A percentile compares a stretch with the other conserved stretches of the same genome.
Evolutionary conservation across 805 yeast genomes (phyloP).

Genomic region (Deakozyma indianensis): DNA sequence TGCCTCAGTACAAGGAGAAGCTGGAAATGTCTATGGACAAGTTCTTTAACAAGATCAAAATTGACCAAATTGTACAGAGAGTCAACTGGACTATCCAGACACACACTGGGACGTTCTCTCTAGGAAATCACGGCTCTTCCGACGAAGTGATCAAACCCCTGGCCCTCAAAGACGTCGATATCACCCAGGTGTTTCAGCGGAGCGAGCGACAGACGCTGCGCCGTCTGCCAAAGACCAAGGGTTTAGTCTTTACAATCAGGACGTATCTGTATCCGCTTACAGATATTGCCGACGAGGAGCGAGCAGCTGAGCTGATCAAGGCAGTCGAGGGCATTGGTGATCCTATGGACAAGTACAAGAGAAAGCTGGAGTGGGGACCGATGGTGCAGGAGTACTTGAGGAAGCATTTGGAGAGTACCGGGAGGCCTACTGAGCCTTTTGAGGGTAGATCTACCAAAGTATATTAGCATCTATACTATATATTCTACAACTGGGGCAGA

Average conservation of each 20-base stretch:
- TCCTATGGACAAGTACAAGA: neutral
- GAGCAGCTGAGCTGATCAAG: slow-evolving; percentile 37
- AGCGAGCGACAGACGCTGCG: slow-evolving; percentile 46
- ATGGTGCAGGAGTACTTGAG: neutral
- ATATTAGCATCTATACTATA: too few relatives aligned
- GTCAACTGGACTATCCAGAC: slow-evolving; percentile 61
- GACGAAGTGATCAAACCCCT: slow-evolving; percentile 15
- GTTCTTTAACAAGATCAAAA: slow-evolving; percentile 43
- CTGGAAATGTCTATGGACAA: slow-evolving; percentile 50
- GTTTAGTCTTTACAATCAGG: slow-evolving; percentile 37
- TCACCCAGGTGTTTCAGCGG: slow-evolving; percentile 35
- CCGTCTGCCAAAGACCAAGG: slow-evolving; percentile 33
- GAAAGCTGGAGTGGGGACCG: slow-evolving; percentile 1
- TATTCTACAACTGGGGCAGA: too few relatives aligned
- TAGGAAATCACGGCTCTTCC: slow-evolving; percentile 30
- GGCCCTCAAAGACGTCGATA: slow-evolving; percentile 23
- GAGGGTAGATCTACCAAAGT: too few relatives aligned
- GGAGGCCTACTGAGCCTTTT: neutral
- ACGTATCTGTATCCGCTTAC: slow-evolving; percentile 44
- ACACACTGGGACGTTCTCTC: slow-evolving; percentile 35
- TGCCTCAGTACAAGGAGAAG: slow-evolving; percentile 47
- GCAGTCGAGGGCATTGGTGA: slow-evolving; percentile 34
- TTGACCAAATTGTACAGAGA: slow-evolving; percentile 43
- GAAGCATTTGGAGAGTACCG: neutral
- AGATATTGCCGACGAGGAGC: slow-evolving; percentile 31